These are phyloP conservation scores for Ceriops tagal DNA, from an alignment of 345 rosid genomes.

Conservation along the genomic window DNA sequence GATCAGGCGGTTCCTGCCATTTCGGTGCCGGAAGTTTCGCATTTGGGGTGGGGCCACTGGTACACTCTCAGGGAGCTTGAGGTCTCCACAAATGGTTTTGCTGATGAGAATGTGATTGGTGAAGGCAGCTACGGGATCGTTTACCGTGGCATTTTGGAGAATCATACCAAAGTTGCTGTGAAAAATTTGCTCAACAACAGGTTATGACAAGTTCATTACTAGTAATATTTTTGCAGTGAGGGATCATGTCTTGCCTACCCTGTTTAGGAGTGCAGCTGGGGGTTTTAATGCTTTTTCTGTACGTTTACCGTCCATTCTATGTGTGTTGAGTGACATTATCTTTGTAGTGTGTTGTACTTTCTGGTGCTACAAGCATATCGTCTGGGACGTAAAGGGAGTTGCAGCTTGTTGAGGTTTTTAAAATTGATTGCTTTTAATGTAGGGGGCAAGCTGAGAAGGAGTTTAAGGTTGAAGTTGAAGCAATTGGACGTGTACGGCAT, in stretches of 20 bases:
- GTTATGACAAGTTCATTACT: conserved; percentile 24
- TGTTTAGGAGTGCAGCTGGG: too few relatives aligned
- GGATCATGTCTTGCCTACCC: too few relatives aligned
- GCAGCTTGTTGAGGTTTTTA: conserved; percentile 2
- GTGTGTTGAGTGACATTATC: too few relatives aligned
- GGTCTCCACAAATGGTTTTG: conserved; percentile 62
- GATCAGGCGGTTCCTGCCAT: conserved; percentile 28
- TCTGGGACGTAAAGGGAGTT: conserved; percentile 1
- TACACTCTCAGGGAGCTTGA: conserved; percentile 80
- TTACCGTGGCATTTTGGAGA: conserved; percentile 66
- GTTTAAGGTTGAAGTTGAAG: conserved; percentile 93
- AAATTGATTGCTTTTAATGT: background rate
- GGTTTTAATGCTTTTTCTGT: too few relatives aligned
- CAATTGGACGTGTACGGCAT: conserved; percentile 85
- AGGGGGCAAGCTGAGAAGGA: conserved; percentile 98
- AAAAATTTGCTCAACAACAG: conserved; percentile 90
- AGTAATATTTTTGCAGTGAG: background rate
- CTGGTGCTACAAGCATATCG: background rate
- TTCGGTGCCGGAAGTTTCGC: conserved; percentile 48
- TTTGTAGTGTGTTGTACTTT: background rate
- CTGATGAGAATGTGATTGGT: conserved; percentile 77
- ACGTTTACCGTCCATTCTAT: too few relatives aligned
- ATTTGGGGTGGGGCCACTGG: conserved; percentile 59
- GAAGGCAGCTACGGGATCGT: conserved; percentile 98
- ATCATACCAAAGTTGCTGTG: conserved; percentile 68